Percentiles rank a stretch among this genome's conserved stretches.
Conservation (phyloP, 441 rosid genomes). For the Syzygium malaccense region DNA sequence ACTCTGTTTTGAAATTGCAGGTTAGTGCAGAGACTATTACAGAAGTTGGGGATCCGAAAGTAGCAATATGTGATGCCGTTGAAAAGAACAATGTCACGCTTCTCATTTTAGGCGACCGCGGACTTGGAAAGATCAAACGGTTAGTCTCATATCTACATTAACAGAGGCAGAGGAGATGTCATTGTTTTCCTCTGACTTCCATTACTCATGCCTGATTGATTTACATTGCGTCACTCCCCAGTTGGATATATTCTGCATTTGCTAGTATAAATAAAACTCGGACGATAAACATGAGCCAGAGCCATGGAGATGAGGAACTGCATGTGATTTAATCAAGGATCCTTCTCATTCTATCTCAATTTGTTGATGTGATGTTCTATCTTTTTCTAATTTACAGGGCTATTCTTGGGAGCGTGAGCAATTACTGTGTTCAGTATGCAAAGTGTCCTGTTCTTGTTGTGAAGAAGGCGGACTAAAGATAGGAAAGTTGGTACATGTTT, state of each 20-base stretch:
- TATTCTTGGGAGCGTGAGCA: conserved; percentile 1
- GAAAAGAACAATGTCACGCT: conserved; percentile 2
- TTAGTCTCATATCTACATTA: background rate
- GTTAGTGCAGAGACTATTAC: conserved; percentile 7
- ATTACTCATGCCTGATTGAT: background rate
- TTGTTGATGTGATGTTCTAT: background rate
- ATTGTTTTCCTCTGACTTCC: background rate
- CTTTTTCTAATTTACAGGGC: background rate
- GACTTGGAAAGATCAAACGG: conserved; percentile 8
- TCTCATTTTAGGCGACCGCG: conserved; percentile 11
- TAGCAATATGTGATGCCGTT: conserved; percentile 7
- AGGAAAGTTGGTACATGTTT: background rate
- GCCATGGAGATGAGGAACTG: background rate
- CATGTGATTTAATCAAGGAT: background rate
- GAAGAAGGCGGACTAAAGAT: background rate
- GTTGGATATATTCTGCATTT: background rate
- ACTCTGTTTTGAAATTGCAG: background rate
- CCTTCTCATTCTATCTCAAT: background rate
- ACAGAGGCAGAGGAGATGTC: background rate
- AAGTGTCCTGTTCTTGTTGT: conserved; percentile 7
- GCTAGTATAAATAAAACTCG: background rate
- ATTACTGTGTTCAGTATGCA: background rate
- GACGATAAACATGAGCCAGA: background rate
- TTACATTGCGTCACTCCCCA: background rate
- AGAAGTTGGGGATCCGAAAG: conserved; percentile 10